Conservation (phyloP, 2,329 filamentous ascomycete species). For the Blumeriella jaapii region DNA sequence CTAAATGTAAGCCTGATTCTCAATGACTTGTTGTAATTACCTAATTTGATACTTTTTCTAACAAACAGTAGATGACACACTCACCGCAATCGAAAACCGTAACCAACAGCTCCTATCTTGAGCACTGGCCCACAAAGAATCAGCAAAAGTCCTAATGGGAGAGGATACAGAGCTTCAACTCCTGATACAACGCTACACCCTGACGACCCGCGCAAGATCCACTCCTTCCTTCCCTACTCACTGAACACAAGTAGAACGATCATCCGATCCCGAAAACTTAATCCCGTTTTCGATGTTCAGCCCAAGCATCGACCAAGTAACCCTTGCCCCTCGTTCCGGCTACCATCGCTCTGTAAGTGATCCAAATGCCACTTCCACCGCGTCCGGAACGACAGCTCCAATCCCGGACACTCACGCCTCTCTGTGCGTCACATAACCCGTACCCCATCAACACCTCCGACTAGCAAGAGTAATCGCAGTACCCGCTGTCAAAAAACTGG, state of each 20-base stretch:
- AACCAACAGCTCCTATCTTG: conserved; percentile 17
- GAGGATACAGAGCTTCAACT: conserved; percentile 18
- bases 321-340: background rate
- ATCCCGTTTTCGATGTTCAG: conserved; percentile 19
- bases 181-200: conserved; percentile 15
- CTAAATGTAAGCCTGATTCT: conserved; percentile 20
- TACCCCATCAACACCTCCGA: conserved; percentile 1
- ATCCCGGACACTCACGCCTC: background rate
- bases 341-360: background rate
- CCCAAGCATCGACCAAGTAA: conserved; percentile 6
- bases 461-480: too few relatives aligned
- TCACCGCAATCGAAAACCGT: conserved; percentile 21
- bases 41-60: background rate
- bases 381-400: background rate
- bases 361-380: conserved; percentile 3
- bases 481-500: background rate
- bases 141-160: conserved; percentile 16
- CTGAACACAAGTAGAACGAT: background rate
- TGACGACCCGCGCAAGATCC: conserved; percentile 15
- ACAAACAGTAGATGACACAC: conserved; percentile 18
- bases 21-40: background rate
- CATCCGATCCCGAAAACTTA: conserved; percentile 1
- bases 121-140: conserved; percentile 20
- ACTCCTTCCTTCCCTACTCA: conserved; percentile 8
- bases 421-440: background rate